These are phyloP conservation scores for Aureobasidium pullulans DNA, from an alignment of 2,329 filamentous ascomycete genomes.

Conservation along the genomic window DNA sequence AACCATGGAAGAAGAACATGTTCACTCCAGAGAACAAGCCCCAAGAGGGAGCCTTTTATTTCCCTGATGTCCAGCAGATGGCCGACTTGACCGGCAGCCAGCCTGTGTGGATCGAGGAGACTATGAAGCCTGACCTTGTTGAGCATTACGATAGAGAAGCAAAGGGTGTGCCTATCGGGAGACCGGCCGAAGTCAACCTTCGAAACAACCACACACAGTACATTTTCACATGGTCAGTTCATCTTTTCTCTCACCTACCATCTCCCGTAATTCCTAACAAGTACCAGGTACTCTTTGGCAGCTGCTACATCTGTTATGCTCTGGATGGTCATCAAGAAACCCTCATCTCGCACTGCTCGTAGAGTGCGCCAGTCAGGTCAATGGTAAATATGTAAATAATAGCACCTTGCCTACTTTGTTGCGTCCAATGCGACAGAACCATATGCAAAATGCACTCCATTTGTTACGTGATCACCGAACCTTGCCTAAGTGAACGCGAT, in stretches of 20 bases:
- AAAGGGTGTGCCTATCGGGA: constrained; percentile 82
- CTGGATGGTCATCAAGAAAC: constrained; percentile 89
- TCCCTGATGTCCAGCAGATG: constrained; percentile 91
- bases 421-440: not conserved
- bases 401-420: not conserved
- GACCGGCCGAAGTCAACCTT: constrained; percentile 81
- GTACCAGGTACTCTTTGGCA: constrained; percentile 73
- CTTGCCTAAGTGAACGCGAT: no score
- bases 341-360: constrained; percentile 48
- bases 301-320: constrained; percentile 89
- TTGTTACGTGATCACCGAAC: no score
- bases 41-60: constrained; percentile 81
- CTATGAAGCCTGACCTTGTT: constrained; percentile 79
- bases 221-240: constrained; percentile 89
- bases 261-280: not conserved
- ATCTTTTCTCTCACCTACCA: not conserved
- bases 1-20: constrained; percentile 96
- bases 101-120: constrained; percentile 90
- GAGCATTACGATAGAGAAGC: constrained; percentile 66
- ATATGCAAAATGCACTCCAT: no score
- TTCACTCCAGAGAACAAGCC: constrained; percentile 90
- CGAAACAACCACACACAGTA: constrained; percentile 97
- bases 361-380: constrained; percentile 20
- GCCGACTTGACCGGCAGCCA: constrained; percentile 73
- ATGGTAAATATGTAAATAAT: constrained; percentile 23